A percentile compares a stretch with the other conserved stretches of the same genome.
phyloP scores from a whole-genome alignment of 2,329 filamentous ascomycete genomes.

The Clonostachys rosea region DNA sequence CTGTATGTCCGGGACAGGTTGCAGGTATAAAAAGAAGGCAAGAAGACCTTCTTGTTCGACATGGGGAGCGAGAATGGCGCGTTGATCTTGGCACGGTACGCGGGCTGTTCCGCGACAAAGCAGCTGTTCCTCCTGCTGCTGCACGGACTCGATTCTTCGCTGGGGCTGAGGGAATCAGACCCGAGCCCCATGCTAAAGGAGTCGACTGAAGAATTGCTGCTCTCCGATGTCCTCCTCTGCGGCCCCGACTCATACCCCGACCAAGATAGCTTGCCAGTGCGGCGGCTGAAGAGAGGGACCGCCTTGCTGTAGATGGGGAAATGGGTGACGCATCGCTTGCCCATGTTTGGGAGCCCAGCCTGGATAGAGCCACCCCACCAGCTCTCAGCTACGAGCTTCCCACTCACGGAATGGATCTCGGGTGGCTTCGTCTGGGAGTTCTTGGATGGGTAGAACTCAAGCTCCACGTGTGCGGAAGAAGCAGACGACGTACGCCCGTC shows the following conservation, averaged over 20 bases:
- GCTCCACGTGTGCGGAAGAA: constrained; percentile 35
- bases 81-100: constrained; percentile 34
- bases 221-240: too few species aligned
- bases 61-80: constrained; percentile 43
- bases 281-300: constrained; percentile 29
- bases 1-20: constrained; percentile 50
- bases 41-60: constrained; percentile 41
- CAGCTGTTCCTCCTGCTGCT: constrained; percentile 11
- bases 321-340: constrained; percentile 31
- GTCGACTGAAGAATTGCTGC: too few species aligned
- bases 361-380: constrained; percentile 44
- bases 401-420: constrained; percentile 39
- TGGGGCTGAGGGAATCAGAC: not conserved
- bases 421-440: constrained; percentile 36
- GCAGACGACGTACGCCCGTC: constrained; percentile 38
- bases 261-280: constrained; percentile 34
- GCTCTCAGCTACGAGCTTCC: constrained; percentile 47
- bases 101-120: constrained; percentile 10
- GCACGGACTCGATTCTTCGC: not conserved
- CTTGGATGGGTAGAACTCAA: constrained; percentile 41
- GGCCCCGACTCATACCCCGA: constrained; percentile 21
- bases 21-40: constrained; percentile 56
- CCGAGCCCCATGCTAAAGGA: too few species aligned
- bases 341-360: constrained; percentile 43
- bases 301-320: constrained; percentile 41